Evolutionary conservation across 2,329 filamentous ascomycete genomes (phyloP), one percentile per base, ranked within the genome.

Genomic region (Colletotrichum graminicola): DNA sequence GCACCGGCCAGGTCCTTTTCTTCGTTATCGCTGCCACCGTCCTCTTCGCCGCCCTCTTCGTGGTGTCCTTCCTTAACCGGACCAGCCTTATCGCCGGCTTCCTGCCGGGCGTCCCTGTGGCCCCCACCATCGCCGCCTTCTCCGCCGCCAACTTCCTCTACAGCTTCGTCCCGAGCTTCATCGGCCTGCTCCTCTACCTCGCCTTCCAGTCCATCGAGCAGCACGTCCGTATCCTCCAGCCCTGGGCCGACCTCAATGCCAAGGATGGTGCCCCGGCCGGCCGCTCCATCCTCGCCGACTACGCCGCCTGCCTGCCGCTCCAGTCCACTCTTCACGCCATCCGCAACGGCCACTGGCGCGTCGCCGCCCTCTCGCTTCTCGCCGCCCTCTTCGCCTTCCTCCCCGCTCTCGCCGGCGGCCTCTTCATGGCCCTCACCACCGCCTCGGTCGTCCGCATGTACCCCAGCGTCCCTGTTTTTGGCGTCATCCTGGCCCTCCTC

Each of bases 61-160:
- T 93, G 59, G 89, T 96, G 72, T 94, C 92, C 73, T 98, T 97
- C 80, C 84, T 95, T 72, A 90, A 92, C 49, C 84, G 86, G 7
- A 90, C 88, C 11, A 87, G 88, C 14, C 85, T 97, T 39, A 82
- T 87, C 47, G 79, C 85, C 10, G 95, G 94, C 11, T 98, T 97
- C 79, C 80, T 86, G 8, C 94, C 95, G 2, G 83, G 86, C 8
- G 83, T 97, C 1, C 82, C 85, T 12, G 90, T 91, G 0, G 73
- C 54, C 18, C 89, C 93, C 1, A 83, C 87, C 4, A 76, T 81
- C 0, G 84, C 84, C 34, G 93, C 92, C 23, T 98, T 97, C 80
- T 97, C 94, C 1, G 85, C 93, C 0, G 93, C 94, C 61, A 94
- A 97, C 80, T 98, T 98, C 82, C 83, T 97, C 62, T 98, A 94